Conservation (phyloP, 495 filamentous ascomycete genomes). For the Aspergillus wentii region DNA sequence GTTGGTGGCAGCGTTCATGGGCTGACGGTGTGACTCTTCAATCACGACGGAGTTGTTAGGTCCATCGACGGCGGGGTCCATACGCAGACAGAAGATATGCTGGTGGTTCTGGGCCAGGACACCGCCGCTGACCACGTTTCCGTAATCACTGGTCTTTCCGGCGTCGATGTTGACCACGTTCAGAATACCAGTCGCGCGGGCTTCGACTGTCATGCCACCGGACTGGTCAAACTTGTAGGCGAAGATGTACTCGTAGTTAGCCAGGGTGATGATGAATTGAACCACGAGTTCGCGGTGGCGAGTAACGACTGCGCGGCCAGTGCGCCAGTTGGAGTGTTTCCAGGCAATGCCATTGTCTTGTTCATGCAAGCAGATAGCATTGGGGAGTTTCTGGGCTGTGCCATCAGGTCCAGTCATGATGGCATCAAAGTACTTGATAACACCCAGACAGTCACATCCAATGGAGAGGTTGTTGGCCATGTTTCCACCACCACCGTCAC, state of each 20-base stretch:
- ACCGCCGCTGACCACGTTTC: conserved; percentile 83
- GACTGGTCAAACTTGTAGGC: conserved; percentile 87
- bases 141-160: conserved; percentile 53
- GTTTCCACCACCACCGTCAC: conserved; percentile 63
- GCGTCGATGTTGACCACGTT: conserved; percentile 84
- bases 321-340: conserved; percentile 72
- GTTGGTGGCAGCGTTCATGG: conserved; percentile 66
- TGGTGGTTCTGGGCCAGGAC: conserved; percentile 82
- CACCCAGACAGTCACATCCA: conserved; percentile 66
- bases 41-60: conserved; percentile 63
- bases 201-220: conserved; percentile 75
- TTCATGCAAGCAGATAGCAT: conserved; percentile 67
- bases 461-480: conserved; percentile 67
- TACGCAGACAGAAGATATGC: conserved; percentile 86
- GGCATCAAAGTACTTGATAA: conserved; percentile 63
- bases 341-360: conserved; percentile 66
- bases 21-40: conserved; percentile 70
- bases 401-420: conserved; percentile 53
- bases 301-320: conserved; percentile 58
- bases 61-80: conserved; percentile 82
- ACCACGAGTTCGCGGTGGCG: conserved; percentile 58
- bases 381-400: conserved; percentile 49
- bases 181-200: conserved; percentile 82
- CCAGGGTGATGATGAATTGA: conserved; percentile 76
- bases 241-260: conserved; percentile 85